Base-by-base conservation (phyloP, 129 eudicot species). In the Flaveria ramosissima region DNA sequence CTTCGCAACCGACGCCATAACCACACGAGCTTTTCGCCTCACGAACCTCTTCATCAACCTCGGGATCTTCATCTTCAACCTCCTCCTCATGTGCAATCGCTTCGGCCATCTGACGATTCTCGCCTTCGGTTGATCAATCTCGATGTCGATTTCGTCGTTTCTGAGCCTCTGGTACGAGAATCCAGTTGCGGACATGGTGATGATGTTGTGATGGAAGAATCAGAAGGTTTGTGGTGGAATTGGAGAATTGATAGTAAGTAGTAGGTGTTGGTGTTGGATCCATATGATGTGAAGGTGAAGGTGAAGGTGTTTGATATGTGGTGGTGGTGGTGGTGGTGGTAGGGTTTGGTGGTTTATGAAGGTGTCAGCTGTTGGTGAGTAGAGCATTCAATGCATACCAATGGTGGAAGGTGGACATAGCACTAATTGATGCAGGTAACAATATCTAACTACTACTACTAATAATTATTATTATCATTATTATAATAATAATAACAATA, bases 31-130 rank as follows among this genome's bases (percentile, higher is more conserved):
- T 78, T 86, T 92, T 47, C 88, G 81, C 59, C 80, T 83, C 82
- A 89, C 45, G 24, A 87, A 85, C 64, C 84, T 92, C 81, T 45
- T 81, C 62, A 92, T 81, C 62, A 92, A 83, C 12, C 86, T 79
- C 20, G 93, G 96, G 41, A 92, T 89, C 82, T 68, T 89, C 65
- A 90, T 65, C 86, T 69, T 90, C 75, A 86, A 15, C 52, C 78
- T 86, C 83, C 82, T 84, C 88, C 71, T 89, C 11, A 85, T 45
- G 23, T 84, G 84, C 41, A 81, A 82, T 14, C 60, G 86, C 26
- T 84, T 79, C 43, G 80, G 65, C 73, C 79, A 77, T 46, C 77
- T 45, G 52, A 39, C 79, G 69, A 85, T 84, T 57, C 27, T 60
- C 78, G 16, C 61, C 46, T 12, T 75, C 70, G 62, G 53, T 71